Evolutionary conservation across 495 filamentous ascomycete species (phyloP), one percentile per base, ranked within the genome.

Genomic region (Cetradonia linearis): DNA sequence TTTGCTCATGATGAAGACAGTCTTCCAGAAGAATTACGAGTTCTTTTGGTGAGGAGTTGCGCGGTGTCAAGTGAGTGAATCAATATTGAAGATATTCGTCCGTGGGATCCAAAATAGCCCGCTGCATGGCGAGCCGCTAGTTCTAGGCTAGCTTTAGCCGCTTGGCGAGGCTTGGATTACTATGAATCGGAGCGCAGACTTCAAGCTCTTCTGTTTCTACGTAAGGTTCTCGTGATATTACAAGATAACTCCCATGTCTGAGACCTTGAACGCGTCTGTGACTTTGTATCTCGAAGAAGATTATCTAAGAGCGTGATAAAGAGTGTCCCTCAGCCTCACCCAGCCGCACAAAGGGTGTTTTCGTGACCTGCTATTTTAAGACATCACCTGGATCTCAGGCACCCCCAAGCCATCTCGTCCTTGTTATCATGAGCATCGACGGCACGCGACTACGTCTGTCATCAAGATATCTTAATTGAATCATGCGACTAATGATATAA

Each of bases 31-130:
- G 76, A 75, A 75, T 63, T 28, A 36, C 58, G 61, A 59, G 68
- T 79, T 81, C 81, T 83, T 84, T 78, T 83, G 84, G 84, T 86
- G 80, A 79, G 83, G 83, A 84, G 82, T 84, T 38, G 71, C 75
- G 76, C 73, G 73, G 69, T 73, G 72, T 69, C 27, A 20, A 25
- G 18, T 40, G 2, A 16, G 16, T 30, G 18, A 16, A 13, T 46
- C 10, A 33, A 30, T 8, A 2, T n/a, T 5, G 37, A 5, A 57
- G 8, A 46, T 16, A 20, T 25, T 33, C 38, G 2, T 25, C 27
- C 16, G 34, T 18, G 54, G 34, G 16, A 38, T 42, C 18, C 27
- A 23, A 44, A 40, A 14, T 54, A 18, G 50, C 7, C 49, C 49
- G 31, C 50, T 46, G 55, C 42, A 38, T 57, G 38, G 55, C 55